These are phyloP conservation scores for Moesziomyces parantarcticus DNA, from an alignment of 1,284 basidiomycete species.

Conservation along the genomic window DNA sequence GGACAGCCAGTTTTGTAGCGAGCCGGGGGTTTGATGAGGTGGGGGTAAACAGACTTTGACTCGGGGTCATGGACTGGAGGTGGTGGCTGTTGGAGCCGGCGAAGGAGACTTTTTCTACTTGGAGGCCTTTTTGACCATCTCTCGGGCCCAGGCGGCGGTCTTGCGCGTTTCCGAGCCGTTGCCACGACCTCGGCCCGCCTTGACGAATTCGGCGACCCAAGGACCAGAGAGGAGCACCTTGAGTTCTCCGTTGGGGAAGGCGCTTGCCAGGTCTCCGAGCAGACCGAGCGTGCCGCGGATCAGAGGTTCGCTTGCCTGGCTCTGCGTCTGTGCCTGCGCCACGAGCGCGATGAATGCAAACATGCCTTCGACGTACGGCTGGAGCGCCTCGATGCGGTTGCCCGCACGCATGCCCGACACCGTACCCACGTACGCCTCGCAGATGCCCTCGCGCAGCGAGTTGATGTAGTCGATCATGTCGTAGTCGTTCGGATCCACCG, in stretches of 20 bases:
- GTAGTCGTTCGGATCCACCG: constrained; percentile 74
- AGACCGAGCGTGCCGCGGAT: constrained; percentile 83
- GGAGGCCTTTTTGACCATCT: constrained; percentile 67
- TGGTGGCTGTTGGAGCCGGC: constrained; percentile 29
- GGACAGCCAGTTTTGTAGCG: constrained; percentile 6
- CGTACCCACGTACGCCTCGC: constrained; percentile 96
- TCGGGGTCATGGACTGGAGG: too few species aligned
- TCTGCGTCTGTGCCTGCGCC: constrained; percentile 80
- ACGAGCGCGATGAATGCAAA: constrained; percentile 84
- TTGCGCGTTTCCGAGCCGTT: constrained; percentile 70
- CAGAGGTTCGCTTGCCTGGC: constrained; percentile 76
- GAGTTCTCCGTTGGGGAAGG: constrained; percentile 71
- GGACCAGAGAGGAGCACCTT: constrained; percentile 81
- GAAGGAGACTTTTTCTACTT: constrained; percentile 10
- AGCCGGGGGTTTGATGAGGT: not conserved
- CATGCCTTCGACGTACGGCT: constrained; percentile 81
- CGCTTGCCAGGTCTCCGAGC: constrained; percentile 88
- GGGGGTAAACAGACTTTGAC: too few species aligned
- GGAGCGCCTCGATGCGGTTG: constrained; percentile 77
- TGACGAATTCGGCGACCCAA: constrained; percentile 84
- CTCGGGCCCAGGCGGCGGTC: constrained; percentile 73
- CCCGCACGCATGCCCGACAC: constrained; percentile 88
- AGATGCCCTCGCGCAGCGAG: constrained; percentile 89
- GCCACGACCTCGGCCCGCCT: constrained; percentile 72
- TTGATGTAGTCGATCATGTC: constrained; percentile 93